Evolutionary conservation across 768 basidiomycete genomes (phyloP).

Genomic region (Termitomyces sp.): DNA sequence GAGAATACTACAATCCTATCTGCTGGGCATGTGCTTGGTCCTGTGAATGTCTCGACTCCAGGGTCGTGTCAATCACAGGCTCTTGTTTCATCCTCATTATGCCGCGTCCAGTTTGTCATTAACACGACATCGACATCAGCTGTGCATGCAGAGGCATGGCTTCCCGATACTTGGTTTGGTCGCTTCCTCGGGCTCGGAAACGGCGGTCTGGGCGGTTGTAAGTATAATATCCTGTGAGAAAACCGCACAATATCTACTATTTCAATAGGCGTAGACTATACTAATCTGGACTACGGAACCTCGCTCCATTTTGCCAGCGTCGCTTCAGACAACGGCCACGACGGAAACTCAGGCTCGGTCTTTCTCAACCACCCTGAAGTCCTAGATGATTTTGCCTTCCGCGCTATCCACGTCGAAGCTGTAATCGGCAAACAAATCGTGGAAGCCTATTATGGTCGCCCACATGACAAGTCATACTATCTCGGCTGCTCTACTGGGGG

Average conservation of each 20-base stretch:
- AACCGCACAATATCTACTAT: background rate
- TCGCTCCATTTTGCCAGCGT: constrained; percentile 5
- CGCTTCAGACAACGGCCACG: constrained; percentile 6
- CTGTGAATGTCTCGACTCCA: background rate
- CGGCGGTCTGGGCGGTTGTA: constrained; percentile 3
- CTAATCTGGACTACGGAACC: constrained; percentile 6
- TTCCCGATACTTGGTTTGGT: constrained; percentile 9
- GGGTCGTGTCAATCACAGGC: constrained; percentile 6
- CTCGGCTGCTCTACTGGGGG: constrained; percentile 6
- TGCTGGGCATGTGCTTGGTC: background rate
- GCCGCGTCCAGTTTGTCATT: constrained; percentile 8
- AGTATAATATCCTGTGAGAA: too few relatives aligned
- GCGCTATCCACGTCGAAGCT: constrained; percentile 8
- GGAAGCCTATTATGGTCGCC: constrained; percentile 6
- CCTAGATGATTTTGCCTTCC: constrained; percentile 11
- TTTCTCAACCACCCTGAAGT: constrained; percentile 9
- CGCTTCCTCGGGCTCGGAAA: constrained; percentile 6
- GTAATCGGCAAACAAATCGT: constrained; percentile 9
- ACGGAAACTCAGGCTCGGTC: background rate
- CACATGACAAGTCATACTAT: constrained; percentile 7
- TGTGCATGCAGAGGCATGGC: constrained; percentile 10
- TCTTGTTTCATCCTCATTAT: background rate
- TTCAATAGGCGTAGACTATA: background rate
- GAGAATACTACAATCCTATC: constrained; percentile 3
- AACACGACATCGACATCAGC: constrained; percentile 3